A percentile compares a stretch with the other conserved stretches of the same genome.
These are phyloP conservation scores for Mycena alexandri DNA, from an alignment of 768 basidiomycete genomes.

Conservation along the genomic window DNA sequence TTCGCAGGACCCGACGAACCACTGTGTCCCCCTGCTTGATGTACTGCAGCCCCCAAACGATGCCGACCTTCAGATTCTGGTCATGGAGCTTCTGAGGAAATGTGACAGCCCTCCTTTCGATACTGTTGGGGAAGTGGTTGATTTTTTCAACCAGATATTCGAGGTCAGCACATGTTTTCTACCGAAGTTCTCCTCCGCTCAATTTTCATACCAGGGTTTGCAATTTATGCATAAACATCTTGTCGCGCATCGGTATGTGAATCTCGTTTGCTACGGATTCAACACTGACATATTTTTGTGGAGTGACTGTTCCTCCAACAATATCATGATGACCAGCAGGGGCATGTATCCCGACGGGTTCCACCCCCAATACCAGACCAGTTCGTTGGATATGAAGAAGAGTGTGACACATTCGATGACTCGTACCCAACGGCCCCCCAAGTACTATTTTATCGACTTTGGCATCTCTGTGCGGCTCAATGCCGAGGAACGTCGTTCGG, in stretches of 20 bases:
- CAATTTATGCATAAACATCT: constrained; percentile 12
- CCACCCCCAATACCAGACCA: background rate
- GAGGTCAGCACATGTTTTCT: background rate
- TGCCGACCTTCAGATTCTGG: background rate
- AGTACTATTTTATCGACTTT: constrained; percentile 22
- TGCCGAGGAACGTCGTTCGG: background rate
- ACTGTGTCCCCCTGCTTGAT: background rate
- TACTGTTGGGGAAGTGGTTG: constrained; percentile 2
- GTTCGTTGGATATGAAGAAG: background rate
- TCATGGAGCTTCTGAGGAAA: background rate
- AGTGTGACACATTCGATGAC: background rate
- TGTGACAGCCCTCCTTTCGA: background rate
- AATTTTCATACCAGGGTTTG: background rate
- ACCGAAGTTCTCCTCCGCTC: no score
- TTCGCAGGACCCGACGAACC: background rate
- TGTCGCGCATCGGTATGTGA: constrained; percentile 1
- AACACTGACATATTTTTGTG: background rate
- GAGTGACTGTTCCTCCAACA: constrained; percentile 8
- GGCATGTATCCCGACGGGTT: constrained; percentile 1
- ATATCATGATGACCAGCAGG: constrained; percentile 11
- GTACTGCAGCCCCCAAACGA: background rate
- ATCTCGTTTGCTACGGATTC: background rate
- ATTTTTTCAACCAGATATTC: constrained; percentile 9
- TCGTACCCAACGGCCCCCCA: constrained; percentile 1
- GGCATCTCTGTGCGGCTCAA: background rate